Percentiles rank a stretch among this genome's conserved stretches.
Conservation (phyloP, 306 rosid species). For the Pterocarpus macrocarpus region DNA sequence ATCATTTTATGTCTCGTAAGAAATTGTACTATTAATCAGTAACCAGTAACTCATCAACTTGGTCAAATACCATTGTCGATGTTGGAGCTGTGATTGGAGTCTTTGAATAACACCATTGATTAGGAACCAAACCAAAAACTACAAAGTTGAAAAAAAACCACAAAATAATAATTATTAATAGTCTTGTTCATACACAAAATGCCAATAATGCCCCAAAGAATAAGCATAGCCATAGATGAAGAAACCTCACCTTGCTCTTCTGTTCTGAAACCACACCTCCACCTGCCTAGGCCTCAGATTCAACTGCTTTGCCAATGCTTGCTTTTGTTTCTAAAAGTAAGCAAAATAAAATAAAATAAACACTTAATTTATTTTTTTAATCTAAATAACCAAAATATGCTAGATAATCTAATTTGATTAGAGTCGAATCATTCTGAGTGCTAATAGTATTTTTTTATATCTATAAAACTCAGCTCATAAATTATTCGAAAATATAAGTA, state of each 20-base stretch:
- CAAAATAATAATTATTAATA: not conserved
- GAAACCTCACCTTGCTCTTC: slow-evolving; percentile 85
- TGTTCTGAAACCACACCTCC: slow-evolving; percentile 99
- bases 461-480: too few relatives aligned
- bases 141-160: too few relatives aligned
- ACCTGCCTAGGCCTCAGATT: slow-evolving; percentile 89
- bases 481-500: too few relatives aligned
- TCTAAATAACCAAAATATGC: not conserved
- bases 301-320: slow-evolving; percentile 83
- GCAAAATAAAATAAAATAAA: not conserved
- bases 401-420: not conserved
- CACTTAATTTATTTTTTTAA: not conserved
- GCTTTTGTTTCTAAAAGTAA: slow-evolving; percentile 83
- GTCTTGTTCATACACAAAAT: not conserved
- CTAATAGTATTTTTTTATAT: too few relatives aligned
- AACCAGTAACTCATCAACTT: not conserved
- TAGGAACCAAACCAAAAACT: too few relatives aligned
- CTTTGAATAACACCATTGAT: not conserved
- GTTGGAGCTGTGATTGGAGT: slow-evolving; percentile 31
- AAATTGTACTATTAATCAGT: slow-evolving; percentile 29
- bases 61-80: slow-evolving; percentile 15
- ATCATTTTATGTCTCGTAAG: slow-evolving; percentile 12
- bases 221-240: slow-evolving; percentile 2
- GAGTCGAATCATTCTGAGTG: not conserved
- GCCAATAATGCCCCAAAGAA: slow-evolving; percentile 39